Base-by-base conservation (phyloP, 306 rosid genomes). In the Lagenaria siceraria region DNA sequence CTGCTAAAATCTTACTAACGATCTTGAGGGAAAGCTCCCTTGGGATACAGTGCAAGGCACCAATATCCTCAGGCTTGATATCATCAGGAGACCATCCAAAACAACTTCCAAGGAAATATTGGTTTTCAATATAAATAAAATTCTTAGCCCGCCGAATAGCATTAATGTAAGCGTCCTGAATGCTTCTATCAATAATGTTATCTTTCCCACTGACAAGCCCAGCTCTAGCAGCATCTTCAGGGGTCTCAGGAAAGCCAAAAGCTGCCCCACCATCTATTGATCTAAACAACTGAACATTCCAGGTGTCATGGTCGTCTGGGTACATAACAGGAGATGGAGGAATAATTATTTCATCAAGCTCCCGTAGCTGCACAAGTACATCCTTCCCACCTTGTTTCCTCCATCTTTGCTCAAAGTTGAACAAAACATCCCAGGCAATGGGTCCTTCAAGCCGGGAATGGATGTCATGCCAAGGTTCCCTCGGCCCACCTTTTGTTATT, bases 381-480 rank as follows among this genome's bases (percentile, higher is more conserved):
- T 90, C 94, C 80, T 90, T 87, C 78, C 91, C 94, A 59, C 94
- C 94, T 87, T 90, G 94, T 80, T 87, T 87, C 81, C 80, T 87
- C 94, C 94, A 90, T 53, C 94, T 80, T 78, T 90, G 94, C 83
- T 90, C 94, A 75, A 90, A 90, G 86, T 90, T 90, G 78, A 83
- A 90, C 82, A 90, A 66, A 74, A 90, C 91, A 82, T 90, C 94
- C 94, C 94, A 90, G 38, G 94, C 94, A 51, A 90, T 86, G 2
- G 94, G 90, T 72, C 94, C 94, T 85, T 90, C 94, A 52, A 90
- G 89, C 19, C 94, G 89, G 74, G 89, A 90, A 81, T 90, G 94
- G 79, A 90, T 86, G 74, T 90, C 94, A 18, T 90, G 94, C 94
- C 94, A 90, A 31, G 94, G 94, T 77, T 90, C 91, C 84, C 94